A percentile compares a stretch with the other conserved stretches of the same genome.
Evolutionary conservation across 2,329 filamentous ascomycete species (phyloP).

Genomic region (Neobulgaria alba): DNA sequence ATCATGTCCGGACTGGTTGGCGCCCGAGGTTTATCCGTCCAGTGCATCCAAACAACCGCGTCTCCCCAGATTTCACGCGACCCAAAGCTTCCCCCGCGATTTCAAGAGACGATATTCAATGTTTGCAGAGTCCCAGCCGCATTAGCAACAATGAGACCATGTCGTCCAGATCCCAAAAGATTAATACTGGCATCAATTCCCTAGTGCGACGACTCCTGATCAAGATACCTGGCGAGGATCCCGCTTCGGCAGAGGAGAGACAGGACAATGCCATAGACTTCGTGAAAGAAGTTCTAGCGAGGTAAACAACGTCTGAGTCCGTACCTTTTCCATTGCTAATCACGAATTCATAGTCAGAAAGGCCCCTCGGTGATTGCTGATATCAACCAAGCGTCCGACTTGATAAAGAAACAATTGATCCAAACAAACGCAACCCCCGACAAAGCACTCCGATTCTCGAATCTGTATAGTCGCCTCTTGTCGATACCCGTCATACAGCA

Average conservation of each 20-base stretch:
- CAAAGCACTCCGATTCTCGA: conserved; percentile 76
- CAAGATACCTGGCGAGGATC: conserved; percentile 54
- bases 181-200: conserved; percentile 71
- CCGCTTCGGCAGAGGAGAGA: conserved; percentile 58
- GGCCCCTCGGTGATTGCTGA: conserved; percentile 32
- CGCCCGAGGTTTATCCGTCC: no score
- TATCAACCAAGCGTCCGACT: conserved; percentile 83
- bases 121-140: no score
- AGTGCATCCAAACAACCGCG: no score
- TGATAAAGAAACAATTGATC: conserved; percentile 83
- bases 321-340: conserved; percentile 4
- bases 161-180: conserved; percentile 44
- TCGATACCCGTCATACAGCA: conserved; percentile 87
- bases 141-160: conserved; percentile 26
- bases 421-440: conserved; percentile 64
- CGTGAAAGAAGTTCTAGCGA: conserved; percentile 38
- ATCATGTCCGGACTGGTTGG: no score
- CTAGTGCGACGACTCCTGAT: conserved; percentile 69
- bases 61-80: no score
- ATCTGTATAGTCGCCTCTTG: conserved; percentile 80
- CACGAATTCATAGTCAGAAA: conserved; percentile 17
- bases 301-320: conserved; percentile 14
- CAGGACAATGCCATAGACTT: conserved; percentile 52
- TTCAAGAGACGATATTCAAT: no score
- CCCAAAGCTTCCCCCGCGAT: no score